Evolutionary conservation across 495 filamentous ascomycete genomes (phyloP), one percentile per base, ranked within the genome.

Genomic region (Aspergillus sparsus): DNA sequence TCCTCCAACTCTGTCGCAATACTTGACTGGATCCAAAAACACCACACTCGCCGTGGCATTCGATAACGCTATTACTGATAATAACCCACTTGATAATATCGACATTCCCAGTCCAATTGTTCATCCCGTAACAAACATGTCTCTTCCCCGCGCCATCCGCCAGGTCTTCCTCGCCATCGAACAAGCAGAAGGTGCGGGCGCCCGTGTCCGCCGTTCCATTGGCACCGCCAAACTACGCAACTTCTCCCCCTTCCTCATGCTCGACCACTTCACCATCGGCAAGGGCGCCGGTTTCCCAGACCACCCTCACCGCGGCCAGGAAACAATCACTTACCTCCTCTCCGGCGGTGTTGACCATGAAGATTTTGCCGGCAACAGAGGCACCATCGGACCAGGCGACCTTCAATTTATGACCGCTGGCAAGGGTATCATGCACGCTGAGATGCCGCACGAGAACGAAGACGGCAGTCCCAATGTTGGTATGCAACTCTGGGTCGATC

Each of bases 401-500:
- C 73, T 98, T 44, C 93, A 98, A 69, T 98, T 98, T 83, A 98
- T 98, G 93, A 97, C 93, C 0, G 93, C 93, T 5, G 93, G 93
- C 0, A 77, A 83, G 5, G 93, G 93, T 6, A 96, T 97, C 68
- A 89, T 98, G 82, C 93, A 98, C 69, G 91, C 94, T 9, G 93
- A 98, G 77, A 98, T 98, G 93, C 93, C 93, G 16, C 81, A 85
- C 46, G 87, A 91, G 69, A 90, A 90, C 63, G 60, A 73, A 3
- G 89, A 95, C 69, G 93, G 91, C 6, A 82, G 77, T 47, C 79
- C 88, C 47, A 96, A 91, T 67, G 85, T 96, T 59, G 93, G 93
- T 7, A 81, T 98, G 76, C 93, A 97, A 76, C 77, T 97, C 6
- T 97, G 93, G 93, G 93, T 97, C 34, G 93, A 98, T 69, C 76